phyloP scores from a whole-genome alignment of 495 filamentous ascomycete genomes.

The Trichoderma asperelloides region DNA sequence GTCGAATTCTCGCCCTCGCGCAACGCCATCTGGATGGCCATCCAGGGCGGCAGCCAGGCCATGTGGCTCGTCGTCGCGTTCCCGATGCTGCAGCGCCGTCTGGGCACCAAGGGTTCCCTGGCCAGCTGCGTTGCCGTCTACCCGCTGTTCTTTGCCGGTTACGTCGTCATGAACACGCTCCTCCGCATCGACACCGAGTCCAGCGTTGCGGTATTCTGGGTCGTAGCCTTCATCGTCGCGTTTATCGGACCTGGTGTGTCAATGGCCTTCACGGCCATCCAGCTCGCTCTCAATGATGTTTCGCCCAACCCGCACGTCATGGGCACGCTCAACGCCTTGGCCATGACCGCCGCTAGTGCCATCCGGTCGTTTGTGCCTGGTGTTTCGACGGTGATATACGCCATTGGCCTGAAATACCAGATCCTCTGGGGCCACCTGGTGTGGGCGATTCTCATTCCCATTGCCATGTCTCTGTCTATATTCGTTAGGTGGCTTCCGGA shows the following conservation, averaged over 20 bases:
- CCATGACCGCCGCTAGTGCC: slow-evolving; percentile 43
- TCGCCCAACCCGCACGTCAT: slow-evolving; percentile 48
- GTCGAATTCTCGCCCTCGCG: slow-evolving; percentile 48
- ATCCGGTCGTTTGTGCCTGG: slow-evolving; percentile 52
- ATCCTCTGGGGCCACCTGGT: slow-evolving; percentile 52
- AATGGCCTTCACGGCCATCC: slow-evolving; percentile 60
- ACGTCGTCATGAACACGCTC: slow-evolving; percentile 44
- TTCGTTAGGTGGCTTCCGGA: slow-evolving; percentile 40
- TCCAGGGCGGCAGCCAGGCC: slow-evolving; percentile 52
- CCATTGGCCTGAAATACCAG: slow-evolving; percentile 47
- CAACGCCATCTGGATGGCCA: slow-evolving; percentile 50
- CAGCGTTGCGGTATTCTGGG: slow-evolving; percentile 43
- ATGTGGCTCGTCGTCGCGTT: slow-evolving; percentile 57
- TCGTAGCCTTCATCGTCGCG: slow-evolving; percentile 30
- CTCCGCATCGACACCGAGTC: slow-evolving; percentile 27
- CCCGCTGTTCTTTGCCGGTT: slow-evolving; percentile 47
- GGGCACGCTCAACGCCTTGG: slow-evolving; percentile 57
- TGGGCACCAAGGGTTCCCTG: slow-evolving; percentile 54
- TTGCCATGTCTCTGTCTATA: slow-evolving; percentile 38
- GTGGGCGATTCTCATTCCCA: slow-evolving; percentile 48
- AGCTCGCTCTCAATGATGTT: slow-evolving; percentile 61
- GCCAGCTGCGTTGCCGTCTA: slow-evolving; percentile 43
- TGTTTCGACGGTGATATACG: slow-evolving; percentile 52
- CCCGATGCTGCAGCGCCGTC: slow-evolving; percentile 46
- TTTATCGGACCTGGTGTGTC: slow-evolving; percentile 48